These are phyloP conservation scores for Verticillium nonalfalfae DNA, from an alignment of 2,329 filamentous ascomycete genomes.

Conservation along the genomic window DNA sequence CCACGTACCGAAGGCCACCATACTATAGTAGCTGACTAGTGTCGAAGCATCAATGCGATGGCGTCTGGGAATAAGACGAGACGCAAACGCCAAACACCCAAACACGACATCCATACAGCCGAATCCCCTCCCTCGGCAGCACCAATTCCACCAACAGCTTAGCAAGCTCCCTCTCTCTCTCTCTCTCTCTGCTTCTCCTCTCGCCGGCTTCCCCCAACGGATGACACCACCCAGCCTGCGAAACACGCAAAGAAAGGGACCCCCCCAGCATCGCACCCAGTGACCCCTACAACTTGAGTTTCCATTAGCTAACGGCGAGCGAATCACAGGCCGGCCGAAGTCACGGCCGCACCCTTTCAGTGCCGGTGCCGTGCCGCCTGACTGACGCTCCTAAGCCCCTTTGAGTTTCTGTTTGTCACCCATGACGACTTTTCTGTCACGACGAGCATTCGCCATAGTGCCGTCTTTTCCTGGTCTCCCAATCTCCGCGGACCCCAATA, in stretches of 20 bases:
- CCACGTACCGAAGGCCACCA: no score
- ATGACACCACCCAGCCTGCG: background rate
- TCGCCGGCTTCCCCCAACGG: background rate
- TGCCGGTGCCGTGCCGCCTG: background rate
- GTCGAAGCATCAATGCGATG: no score
- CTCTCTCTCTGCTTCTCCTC: no score
- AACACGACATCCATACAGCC: background rate
- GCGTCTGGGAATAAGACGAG: background rate
- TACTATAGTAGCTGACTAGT: no score
- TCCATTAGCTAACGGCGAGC: background rate
- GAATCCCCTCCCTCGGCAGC: background rate
- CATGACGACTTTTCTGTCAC: background rate
- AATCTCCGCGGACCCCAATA: background rate
- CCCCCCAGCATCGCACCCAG: background rate
- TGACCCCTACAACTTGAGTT: background rate
- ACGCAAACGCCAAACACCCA: background rate
- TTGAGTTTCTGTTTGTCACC: background rate
- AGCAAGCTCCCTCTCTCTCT: no score
- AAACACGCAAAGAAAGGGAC: background rate
- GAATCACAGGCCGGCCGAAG: background rate
- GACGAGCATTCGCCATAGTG: background rate
- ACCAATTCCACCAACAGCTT: background rate
- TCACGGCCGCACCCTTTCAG: background rate
- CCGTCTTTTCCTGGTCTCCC: background rate
- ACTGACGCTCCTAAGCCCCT: background rate